Percentiles rank a stretch among this genome's conserved stretches.
Evolutionary conservation across 2,329 filamentous ascomycete genomes (phyloP).

Genomic region (Pseudopyrenochaeta lycopersici): DNA sequence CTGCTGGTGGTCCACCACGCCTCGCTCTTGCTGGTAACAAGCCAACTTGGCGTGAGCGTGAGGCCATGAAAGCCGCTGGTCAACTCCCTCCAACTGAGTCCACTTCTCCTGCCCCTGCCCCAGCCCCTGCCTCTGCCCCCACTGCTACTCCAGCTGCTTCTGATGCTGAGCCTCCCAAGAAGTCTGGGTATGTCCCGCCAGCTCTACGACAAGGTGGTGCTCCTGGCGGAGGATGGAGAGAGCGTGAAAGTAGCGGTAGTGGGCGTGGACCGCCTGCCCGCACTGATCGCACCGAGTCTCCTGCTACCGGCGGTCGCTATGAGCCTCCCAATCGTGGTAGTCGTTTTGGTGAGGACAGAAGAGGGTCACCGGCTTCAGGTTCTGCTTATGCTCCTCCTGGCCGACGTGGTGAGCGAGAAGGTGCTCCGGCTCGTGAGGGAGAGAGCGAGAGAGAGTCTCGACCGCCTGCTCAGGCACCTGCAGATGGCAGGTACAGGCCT

Average conservation of each 20-base stretch:
- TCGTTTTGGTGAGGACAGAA: conserved; percentile 42
- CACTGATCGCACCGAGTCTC: conserved; percentile 36
- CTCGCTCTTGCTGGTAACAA: conserved; percentile 69
- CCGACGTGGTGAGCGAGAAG: conserved; percentile 35
- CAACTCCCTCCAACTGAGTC: conserved; percentile 38
- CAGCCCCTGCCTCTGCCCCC: conserved; percentile 37
- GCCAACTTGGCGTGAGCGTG: conserved; percentile 77
- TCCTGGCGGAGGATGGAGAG: conserved; percentile 47
- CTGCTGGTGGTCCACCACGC: conserved; percentile 65
- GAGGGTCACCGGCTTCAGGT: conserved; percentile 41
- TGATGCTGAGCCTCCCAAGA: conserved; percentile 47
- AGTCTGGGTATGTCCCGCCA: conserved; percentile 57
- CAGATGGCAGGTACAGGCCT: conserved; percentile 52
- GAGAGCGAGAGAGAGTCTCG: conserved; percentile 37
- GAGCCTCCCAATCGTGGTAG: conserved; percentile 39
- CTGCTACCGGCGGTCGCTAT: conserved; percentile 40
- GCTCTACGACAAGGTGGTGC: conserved; percentile 50
- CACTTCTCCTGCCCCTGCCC: conserved; percentile 44
- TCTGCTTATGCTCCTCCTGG: conserved; percentile 41
- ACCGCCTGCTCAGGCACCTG: conserved; percentile 33
- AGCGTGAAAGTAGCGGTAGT: conserved; percentile 44
- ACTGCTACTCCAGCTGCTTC: conserved; percentile 43
- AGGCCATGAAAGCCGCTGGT: conserved; percentile 60
- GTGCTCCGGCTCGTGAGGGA: conserved; percentile 26
- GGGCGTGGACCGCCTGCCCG: conserved; percentile 35